Base-by-base conservation (phyloP, 495 filamentous ascomycete species). In the Rostrohypoxylon terebratum region DNA sequence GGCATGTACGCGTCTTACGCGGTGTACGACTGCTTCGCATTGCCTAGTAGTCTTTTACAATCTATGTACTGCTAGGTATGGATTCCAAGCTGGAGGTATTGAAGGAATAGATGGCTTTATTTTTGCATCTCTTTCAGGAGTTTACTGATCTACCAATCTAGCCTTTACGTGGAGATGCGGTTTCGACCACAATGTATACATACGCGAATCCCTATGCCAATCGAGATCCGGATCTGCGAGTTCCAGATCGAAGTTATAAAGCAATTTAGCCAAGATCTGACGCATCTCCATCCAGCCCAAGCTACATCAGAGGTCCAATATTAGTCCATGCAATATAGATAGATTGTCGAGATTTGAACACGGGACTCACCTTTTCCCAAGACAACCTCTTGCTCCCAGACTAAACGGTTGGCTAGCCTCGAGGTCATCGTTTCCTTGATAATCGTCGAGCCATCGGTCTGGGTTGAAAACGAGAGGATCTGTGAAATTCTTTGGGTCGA, bases 251-350 rank as follows among this genome's bases (percentile, higher is more conserved):
- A 48, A 48, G 18, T 48, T 48, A 16, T 4, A 48, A 16, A 48
- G 20, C 45, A 48, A 7, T 21, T 48, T 48, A 8, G 45, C 45
- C 45, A 48, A 23, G 3, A 48, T 23, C 21, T 48, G 45, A 48
- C 45, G 45, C 45, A 48, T 48, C 16, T 48, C 45, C 45, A 48
- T 48, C 45, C 45, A 48, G 3, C 45, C 45, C 45, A 48, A 48
- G 45, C 45, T 48, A 23, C 13, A 0, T 6, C n/a, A 48, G 45
- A 48, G 45, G 11, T 48, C 10, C 21, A 16, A 21, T 23, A 7
- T 48, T 23, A 48, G 45, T 18, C 21, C n/a, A 9, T 21, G 1
- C 2, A 4, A 1, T 7, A 48, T 3, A 18, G 23, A 48, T 3
- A 18, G 23, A 7, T 48, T 18, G 16, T 48, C 3, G 8, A 10